Evolutionary conservation across 1,284 basidiomycete genomes (phyloP).

Genomic region (Albatrellus sp.): DNA sequence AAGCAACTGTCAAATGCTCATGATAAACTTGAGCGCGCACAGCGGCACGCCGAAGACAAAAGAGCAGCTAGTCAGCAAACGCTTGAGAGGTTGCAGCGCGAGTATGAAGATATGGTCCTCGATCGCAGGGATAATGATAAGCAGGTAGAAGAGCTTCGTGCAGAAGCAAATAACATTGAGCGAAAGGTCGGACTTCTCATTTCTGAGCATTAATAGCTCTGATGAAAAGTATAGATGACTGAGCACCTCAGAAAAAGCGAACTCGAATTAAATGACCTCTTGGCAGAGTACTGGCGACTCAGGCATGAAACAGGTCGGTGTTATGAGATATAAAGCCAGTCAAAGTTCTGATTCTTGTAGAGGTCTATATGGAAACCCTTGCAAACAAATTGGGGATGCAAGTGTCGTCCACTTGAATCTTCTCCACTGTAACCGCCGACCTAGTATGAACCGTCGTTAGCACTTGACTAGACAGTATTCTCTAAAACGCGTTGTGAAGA

Average conservation of each 20-base stretch:
- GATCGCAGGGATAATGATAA: slow-evolving; percentile 67
- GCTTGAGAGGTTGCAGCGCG: slow-evolving; percentile 57
- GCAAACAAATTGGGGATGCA: slow-evolving; percentile 50
- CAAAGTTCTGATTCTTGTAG: slow-evolving; percentile 21
- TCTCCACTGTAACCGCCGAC: not conserved
- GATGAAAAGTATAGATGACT: slow-evolving; percentile 37
- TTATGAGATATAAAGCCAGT: not conserved
- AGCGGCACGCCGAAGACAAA: slow-evolving; percentile 66
- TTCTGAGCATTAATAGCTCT: not conserved
- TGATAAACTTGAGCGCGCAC: slow-evolving; percentile 64
- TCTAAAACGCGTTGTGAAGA: not conserved
- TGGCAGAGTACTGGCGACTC: slow-evolving; percentile 71
- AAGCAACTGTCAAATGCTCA: slow-evolving; percentile 67
- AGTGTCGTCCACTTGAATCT: slow-evolving; percentile 6
- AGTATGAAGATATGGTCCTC: slow-evolving; percentile 65
- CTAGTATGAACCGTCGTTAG: not conserved
- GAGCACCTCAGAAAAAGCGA: slow-evolving; percentile 65
- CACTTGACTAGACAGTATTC: not conserved
- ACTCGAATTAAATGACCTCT: slow-evolving; percentile 61
- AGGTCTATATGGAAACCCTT: slow-evolving; percentile 72
- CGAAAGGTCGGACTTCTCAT: slow-evolving; percentile 31
- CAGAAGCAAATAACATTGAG: slow-evolving; percentile 52
- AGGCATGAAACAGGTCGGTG: slow-evolving; percentile 63
- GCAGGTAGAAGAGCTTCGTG: slow-evolving; percentile 60
- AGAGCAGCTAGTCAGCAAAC: slow-evolving; percentile 52